phyloP scores from a whole-genome alignment of 2,329 filamentous ascomycete species.

The Cercospora zeae-maydis region DNA sequence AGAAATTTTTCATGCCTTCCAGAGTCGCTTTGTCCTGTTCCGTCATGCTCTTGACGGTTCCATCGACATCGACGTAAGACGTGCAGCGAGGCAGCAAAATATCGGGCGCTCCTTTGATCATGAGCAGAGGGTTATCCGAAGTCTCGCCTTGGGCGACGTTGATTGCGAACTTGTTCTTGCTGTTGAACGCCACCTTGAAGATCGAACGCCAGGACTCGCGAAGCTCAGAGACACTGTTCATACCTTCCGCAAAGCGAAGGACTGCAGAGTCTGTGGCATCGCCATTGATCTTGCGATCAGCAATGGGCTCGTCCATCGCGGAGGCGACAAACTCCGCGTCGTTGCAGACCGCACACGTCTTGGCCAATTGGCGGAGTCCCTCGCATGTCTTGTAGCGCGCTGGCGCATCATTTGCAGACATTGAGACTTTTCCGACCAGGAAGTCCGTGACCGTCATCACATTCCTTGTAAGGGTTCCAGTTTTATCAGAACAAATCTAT shows the following conservation, averaged over 20 bases:
- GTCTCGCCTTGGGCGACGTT: constrained; percentile 51
- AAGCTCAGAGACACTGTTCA: constrained; percentile 59
- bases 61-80: constrained; percentile 55
- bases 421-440: constrained; percentile 53
- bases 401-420: constrained; percentile 51
- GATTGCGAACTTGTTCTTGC: constrained; percentile 78
- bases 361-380: constrained; percentile 56
- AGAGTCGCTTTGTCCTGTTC: constrained; percentile 54
- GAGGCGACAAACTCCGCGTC: constrained; percentile 69
- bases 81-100: constrained; percentile 64
- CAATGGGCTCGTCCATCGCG: constrained; percentile 56
- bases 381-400: constrained; percentile 35
- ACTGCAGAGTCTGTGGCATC: constrained; percentile 75
- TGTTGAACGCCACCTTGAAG: constrained; percentile 72
- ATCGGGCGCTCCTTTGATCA: constrained; percentile 78
- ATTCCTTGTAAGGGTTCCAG: constrained; percentile 60
- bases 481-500: constrained; percentile 70
- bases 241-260: constrained; percentile 64
- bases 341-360: constrained; percentile 66
- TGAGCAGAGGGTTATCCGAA: constrained; percentile 49
- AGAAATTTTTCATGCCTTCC: constrained; percentile 60
- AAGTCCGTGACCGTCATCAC: constrained; percentile 59
- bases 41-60: constrained; percentile 52
- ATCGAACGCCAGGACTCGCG: constrained; percentile 61
- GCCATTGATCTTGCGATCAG: constrained; percentile 63